phyloP scores from a whole-genome alignment of 2,329 filamentous ascomycete genomes.

The Penicillium hesseltinei region DNA sequence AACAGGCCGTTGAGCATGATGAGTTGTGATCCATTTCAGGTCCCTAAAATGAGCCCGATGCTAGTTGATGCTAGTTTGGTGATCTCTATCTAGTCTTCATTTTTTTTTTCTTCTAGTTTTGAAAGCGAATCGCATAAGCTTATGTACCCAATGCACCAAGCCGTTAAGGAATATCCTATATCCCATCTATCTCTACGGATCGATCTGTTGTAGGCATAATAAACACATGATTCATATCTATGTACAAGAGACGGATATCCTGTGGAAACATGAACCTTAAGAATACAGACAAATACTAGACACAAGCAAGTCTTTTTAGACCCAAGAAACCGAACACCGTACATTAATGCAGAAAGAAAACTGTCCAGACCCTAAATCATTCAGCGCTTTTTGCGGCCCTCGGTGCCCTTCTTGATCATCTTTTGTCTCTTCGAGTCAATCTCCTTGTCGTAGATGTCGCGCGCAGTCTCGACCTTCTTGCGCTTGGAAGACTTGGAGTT shows the following conservation, averaged over 20 bases:
- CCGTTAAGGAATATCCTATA: background rate
- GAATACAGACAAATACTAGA: slow-evolving; percentile 12
- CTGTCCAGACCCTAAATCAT: slow-evolving; percentile 7
- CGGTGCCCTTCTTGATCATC: slow-evolving; percentile 46
- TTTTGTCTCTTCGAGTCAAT: slow-evolving; percentile 45
- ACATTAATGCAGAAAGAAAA: slow-evolving; percentile 13
- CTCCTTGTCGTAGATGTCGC: slow-evolving; percentile 48
- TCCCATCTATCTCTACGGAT: background rate
- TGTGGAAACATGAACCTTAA: slow-evolving; percentile 9
- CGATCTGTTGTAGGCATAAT: background rate
- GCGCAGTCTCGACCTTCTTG: slow-evolving; percentile 62
- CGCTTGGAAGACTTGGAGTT: slow-evolving; percentile 70
- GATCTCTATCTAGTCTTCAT: background rate
- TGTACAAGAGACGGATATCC: slow-evolving; percentile 20
- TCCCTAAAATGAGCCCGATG: background rate
- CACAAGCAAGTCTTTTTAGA: slow-evolving; percentile 8
- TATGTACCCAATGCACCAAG: background rate
- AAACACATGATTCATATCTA: slow-evolving; percentile 22
- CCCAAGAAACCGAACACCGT: slow-evolving; percentile 13
- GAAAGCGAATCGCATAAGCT: slow-evolving; percentile 2
- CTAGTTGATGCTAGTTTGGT: background rate
- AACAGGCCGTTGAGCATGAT: slow-evolving; percentile 44
- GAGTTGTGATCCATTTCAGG: slow-evolving; percentile 38
- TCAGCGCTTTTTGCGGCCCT: slow-evolving; percentile 32
- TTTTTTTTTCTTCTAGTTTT: background rate